phyloP scores from a whole-genome alignment of 352 stramenopile genomes.

The Phytophthora cactorum region DNA sequence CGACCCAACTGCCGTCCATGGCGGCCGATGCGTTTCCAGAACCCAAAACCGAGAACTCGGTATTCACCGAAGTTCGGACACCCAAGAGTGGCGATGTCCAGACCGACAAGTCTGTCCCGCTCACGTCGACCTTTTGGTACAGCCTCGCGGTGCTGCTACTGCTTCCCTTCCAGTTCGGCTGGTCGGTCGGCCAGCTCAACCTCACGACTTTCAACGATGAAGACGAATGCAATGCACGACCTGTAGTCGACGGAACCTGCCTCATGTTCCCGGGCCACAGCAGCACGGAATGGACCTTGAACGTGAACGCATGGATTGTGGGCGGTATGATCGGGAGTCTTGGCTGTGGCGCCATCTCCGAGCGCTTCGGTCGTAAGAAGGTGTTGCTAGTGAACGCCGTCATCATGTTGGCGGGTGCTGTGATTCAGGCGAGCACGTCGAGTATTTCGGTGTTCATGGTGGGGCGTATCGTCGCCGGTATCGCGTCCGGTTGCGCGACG shows the following conservation, averaged over 20 bases:
- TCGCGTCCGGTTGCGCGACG: conserved; percentile 44
- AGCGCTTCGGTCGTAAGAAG: conserved; percentile 50
- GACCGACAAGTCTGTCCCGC: conserved; percentile 10
- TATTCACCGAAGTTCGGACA: conserved; percentile 20
- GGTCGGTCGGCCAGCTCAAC: conserved; percentile 62
- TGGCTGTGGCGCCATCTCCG: conserved; percentile 35
- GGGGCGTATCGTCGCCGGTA: conserved; percentile 44
- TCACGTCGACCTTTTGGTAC: conserved; percentile 45
- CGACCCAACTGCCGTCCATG: conserved; percentile 5
- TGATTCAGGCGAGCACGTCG: conserved; percentile 41
- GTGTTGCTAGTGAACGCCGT: conserved; percentile 35
- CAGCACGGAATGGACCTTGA: conserved; percentile 50
- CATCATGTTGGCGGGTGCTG: conserved; percentile 45
- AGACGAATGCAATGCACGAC: conserved; percentile 46
- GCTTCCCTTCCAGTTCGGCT: conserved; percentile 44
- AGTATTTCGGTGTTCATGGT: conserved; percentile 42
- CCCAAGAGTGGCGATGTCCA: conserved; percentile 13
- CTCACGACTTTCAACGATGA: conserved; percentile 41
- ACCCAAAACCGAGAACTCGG: neutral
- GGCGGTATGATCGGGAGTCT: conserved; percentile 62
- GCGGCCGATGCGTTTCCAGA: neutral
- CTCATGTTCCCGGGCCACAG: conserved; percentile 34
- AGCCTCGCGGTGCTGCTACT: conserved; percentile 56
- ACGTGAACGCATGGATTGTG: conserved; percentile 63
- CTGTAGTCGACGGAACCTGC: conserved; percentile 35